Percentiles rank a stretch among this genome's conserved stretches.
Evolutionary conservation across 2,329 filamentous ascomycete genomes (phyloP).

Genomic region (Apiospora rasikravindrae): DNA sequence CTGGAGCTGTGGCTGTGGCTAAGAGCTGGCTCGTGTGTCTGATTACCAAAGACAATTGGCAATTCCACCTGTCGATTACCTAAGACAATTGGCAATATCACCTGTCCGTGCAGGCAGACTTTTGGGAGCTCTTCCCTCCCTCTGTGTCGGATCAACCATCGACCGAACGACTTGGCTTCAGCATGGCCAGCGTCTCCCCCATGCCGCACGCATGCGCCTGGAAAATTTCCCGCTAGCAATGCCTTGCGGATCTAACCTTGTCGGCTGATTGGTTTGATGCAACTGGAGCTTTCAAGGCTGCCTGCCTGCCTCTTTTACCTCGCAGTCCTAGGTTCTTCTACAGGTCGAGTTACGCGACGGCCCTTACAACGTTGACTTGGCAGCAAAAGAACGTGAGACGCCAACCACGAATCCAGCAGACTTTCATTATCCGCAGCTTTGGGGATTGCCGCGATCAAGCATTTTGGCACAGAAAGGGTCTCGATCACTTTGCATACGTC

Average conservation of each 20-base stretch:
- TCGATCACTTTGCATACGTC: conserved; percentile 6
- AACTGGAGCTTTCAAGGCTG: conserved; percentile 10
- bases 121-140: too few species aligned
- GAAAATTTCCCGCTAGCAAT: conserved; percentile 16
- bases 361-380: conserved; percentile 1
- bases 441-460: neutral
- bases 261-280: conserved; percentile 8
- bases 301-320: conserved; percentile 6
- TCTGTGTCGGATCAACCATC: neutral
- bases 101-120: too few species aligned
- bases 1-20: conserved; percentile 4
- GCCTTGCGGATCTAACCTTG: conserved; percentile 1
- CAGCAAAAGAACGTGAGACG: neutral
- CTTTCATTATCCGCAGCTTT: neutral
- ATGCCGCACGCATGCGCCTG: neutral
- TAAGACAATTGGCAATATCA: neutral
- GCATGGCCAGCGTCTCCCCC: neutral
- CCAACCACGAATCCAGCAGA: neutral
- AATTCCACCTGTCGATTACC: too few species aligned
- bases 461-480: conserved; percentile 17
- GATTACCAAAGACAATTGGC: neutral
- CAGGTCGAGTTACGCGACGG: neutral
- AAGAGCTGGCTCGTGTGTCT: neutral
- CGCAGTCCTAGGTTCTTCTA: neutral
- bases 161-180: neutral